These are phyloP conservation scores for Xanthoparmelia taractica DNA, from an alignment of 495 filamentous ascomycete genomes.

Conservation along the genomic window DNA sequence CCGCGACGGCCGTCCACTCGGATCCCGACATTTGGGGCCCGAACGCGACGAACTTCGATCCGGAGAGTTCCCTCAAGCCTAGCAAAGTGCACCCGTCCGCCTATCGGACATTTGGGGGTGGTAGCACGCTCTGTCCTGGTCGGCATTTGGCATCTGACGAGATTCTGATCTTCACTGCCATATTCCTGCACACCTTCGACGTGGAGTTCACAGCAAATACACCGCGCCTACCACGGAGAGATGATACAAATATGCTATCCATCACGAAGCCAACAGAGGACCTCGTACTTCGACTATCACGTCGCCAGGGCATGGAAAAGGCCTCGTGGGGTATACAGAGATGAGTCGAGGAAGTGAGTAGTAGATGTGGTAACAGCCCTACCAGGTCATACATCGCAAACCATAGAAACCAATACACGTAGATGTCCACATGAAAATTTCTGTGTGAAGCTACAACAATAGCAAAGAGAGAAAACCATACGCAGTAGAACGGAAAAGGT, in stretches of 20 bases:
- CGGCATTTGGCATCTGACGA: conserved; percentile 14
- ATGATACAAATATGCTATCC: background rate
- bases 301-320: background rate
- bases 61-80: background rate
- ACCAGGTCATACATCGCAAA: no score
- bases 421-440: no score
- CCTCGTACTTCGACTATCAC: background rate
- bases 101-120: conserved; percentile 26
- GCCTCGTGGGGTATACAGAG: background rate
- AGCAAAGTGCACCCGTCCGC: conserved; percentile 19
- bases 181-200: conserved; percentile 14
- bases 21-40: conserved; percentile 1
- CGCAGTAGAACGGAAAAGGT: no score
- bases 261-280: background rate
- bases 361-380: no score
- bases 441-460: no score
- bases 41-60: background rate
- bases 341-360: no score
- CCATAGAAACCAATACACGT: no score
- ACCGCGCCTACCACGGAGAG: background rate
- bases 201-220: background rate
- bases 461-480: no score
- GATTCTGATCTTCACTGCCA: background rate
- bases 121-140: conserved; percentile 15
- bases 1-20: background rate